Percentiles rank a stretch among this genome's conserved stretches.
Evolutionary conservation across 805 yeast species (phyloP).

Genomic region (Ogataea nitratoaversa): DNA sequence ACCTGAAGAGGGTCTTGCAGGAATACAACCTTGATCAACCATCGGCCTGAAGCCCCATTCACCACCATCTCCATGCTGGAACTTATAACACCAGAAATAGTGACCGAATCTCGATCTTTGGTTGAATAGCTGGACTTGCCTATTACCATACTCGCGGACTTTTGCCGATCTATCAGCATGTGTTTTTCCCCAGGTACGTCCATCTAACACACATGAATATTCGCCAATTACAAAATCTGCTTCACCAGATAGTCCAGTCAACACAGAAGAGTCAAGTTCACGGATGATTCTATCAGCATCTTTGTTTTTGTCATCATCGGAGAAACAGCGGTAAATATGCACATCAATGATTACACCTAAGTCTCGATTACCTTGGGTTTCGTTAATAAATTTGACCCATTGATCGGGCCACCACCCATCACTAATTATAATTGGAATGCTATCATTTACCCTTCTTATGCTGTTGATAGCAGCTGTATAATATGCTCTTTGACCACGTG

Average conservation of each 20-base stretch:
- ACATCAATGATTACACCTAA: conserved; percentile 74
- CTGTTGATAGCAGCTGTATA: conserved; percentile 60
- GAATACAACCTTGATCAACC: conserved; percentile 58
- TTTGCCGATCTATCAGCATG: conserved; percentile 44
- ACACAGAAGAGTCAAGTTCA: conserved; percentile 48
- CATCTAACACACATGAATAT: conserved; percentile 83
- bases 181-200: conserved; percentile 60
- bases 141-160: conserved; percentile 59
- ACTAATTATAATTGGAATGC: conserved; percentile 72
- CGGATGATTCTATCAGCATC: conserved; percentile 58
- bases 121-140: conserved; percentile 45
- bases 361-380: conserved; percentile 35
- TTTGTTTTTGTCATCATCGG: conserved; percentile 66
- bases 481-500: conserved; percentile 50
- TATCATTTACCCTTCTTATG: conserved; percentile 51
- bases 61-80: conserved; percentile 87
- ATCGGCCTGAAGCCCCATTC: conserved; percentile 92
- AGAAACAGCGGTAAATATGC: conserved; percentile 83
- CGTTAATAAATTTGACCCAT: conserved; percentile 64
- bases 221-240: conserved; percentile 82
- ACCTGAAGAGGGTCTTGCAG: conserved; percentile 24
- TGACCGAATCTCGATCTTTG: conserved; percentile 63
- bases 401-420: conserved; percentile 93
- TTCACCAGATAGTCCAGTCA: conserved; percentile 42
- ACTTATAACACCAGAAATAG: conserved; percentile 89